Evolutionary conservation across 306 rosid species (phyloP).

Genomic region (Inga laurina): DNA sequence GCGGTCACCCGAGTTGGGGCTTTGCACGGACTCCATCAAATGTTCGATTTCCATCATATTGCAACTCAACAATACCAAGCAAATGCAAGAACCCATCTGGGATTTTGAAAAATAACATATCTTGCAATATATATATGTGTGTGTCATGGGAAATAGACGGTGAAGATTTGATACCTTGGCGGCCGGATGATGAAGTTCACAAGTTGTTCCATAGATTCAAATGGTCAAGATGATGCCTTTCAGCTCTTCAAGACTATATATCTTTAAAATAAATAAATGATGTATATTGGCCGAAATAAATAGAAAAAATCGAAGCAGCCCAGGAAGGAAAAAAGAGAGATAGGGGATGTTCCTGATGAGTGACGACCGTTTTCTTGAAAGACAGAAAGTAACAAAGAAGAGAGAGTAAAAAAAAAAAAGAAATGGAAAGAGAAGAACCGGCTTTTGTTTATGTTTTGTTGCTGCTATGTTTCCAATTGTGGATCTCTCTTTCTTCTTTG

Average conservation of each 20-base stretch:
- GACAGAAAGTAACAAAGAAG: constrained; percentile 24
- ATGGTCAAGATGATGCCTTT: constrained; percentile 32
- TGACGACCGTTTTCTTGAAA: constrained; percentile 34
- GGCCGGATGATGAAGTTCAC: constrained; percentile 56
- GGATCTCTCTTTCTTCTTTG: constrained; percentile 26
- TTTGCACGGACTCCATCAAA: constrained; percentile 26
- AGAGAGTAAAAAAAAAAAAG: not conserved
- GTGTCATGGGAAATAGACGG: not conserved
- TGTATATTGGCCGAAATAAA: not conserved
- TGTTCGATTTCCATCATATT: constrained; percentile 17
- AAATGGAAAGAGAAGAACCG: constrained; percentile 33
- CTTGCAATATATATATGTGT: not conserved
- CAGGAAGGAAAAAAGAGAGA: not conserved
- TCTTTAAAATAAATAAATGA: not conserved
- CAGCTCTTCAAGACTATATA: constrained; percentile 19
- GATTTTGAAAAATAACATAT: constrained; percentile 19
- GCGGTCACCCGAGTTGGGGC: constrained; percentile 11
- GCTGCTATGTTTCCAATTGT: constrained; percentile 33
- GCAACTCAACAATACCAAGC: constrained; percentile 29
- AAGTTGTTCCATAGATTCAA: constrained; percentile 52
- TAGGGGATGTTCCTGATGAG: not conserved
- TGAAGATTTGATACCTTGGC: constrained; percentile 40
- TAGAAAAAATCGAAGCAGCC: not conserved
- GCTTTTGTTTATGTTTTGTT: constrained; percentile 29
- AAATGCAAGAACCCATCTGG: constrained; percentile 17